Conservation (phyloP, 345 rosid species). For the Lenwebbia sp. region DNA sequence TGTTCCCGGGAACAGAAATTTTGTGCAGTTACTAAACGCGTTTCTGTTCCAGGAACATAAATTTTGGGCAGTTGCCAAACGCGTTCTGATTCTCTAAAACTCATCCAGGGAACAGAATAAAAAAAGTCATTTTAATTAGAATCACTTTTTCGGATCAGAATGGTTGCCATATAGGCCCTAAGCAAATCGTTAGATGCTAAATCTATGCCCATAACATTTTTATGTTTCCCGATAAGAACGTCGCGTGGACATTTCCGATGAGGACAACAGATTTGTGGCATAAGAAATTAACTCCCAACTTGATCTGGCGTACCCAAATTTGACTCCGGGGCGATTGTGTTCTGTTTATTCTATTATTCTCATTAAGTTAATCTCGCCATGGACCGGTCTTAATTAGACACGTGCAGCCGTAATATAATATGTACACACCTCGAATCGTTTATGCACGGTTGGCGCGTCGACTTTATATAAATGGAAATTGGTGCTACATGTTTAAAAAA, state of each 20-base stretch:
- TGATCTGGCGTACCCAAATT: background rate
- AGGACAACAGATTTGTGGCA: background rate
- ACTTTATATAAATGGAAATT: background rate
- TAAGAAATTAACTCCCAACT: background rate
- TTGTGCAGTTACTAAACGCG: too few species aligned
- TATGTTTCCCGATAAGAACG: background rate
- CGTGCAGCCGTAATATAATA: background rate
- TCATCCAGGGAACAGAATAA: too few species aligned
- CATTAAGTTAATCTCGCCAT: rapidly evolving
- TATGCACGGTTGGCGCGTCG: background rate
- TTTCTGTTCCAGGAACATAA: too few species aligned
- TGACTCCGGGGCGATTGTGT: background rate
- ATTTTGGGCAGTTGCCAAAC: too few species aligned
- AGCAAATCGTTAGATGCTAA: background rate
- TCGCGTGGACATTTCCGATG: background rate
- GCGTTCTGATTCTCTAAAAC: too few species aligned
- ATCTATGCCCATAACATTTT: background rate
- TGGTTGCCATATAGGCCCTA: too few species aligned
- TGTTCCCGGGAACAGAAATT: too few species aligned
- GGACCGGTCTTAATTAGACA: background rate
- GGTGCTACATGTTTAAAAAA: too few species aligned
- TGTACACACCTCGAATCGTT: background rate
- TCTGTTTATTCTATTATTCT: background rate
- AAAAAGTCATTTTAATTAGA: too few species aligned
- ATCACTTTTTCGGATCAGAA: too few species aligned